Evolutionary conservation across 1,284 basidiomycete genomes (phyloP), one percentile per base, ranked within the genome.

Genomic region (Grifola frondosa): DNA sequence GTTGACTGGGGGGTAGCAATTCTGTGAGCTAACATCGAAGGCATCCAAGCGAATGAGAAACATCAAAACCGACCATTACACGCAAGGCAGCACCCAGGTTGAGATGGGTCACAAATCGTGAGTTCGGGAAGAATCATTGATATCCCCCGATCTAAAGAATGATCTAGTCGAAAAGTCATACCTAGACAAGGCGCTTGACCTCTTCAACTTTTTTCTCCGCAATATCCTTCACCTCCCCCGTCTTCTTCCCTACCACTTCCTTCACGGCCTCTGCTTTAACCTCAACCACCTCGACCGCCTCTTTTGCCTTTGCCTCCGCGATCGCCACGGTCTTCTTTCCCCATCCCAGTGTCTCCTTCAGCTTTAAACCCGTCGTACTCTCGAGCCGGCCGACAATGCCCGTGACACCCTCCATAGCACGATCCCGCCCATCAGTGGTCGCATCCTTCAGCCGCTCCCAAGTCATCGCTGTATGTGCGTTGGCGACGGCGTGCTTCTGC

Each of bases 331-430:
- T 50, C 23, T 42, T 44, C 25, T 52, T 49, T 46, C 62, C 50
- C 48, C 62, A 70, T 6, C 81, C 80, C 9, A 90, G 61, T 1
- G 75, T 76, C 57, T 85, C 83, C 31, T 70, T 69, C 30, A 91
- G 58, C 67, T 81, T 86, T 59, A 92, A 60, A 0, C 89, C 89
- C 1, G 89, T 91, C 22, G 67, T 62, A 40, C 78, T 75, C 69
- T 92, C 85, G 7, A 88, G 65, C 42, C 72, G 72, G 16, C 77
- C 75, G 20, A 89, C 72, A 2, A 74, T 69, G 17, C 59, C 63
- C 43, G 69, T 64, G 2, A 80, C 74, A 5, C 79, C 75, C 11
- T 62, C 64, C 12, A 70, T 72, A 5, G 82, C 35, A 30, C 65
- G 66, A 43, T 71, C 62, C 2, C 62, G 48, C 10, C 59, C 57